These are phyloP conservation scores for Kwoniella heveanensis DNA, from an alignment of 768 basidiomycete genomes.

Conservation along the genomic window DNA sequence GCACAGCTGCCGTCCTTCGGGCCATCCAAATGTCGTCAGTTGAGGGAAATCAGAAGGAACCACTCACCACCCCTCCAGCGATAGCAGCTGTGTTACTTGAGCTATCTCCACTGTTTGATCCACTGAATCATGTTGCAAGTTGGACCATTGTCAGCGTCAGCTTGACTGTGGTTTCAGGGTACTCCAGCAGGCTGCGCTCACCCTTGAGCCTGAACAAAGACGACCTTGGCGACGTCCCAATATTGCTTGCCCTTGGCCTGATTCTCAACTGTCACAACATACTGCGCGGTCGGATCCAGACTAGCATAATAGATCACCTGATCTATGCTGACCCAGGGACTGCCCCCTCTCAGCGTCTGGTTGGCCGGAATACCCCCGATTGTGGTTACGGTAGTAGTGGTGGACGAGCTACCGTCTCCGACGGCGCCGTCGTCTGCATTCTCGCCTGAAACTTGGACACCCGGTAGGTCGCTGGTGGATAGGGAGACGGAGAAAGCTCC, in stretches of 20 bases:
- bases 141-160: background rate
- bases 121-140: too few relatives aligned
- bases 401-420: background rate
- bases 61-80: slow-evolving; percentile 14
- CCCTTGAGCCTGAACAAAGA: slow-evolving; percentile 16
- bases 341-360: slow-evolving; percentile 1
- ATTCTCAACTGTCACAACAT: slow-evolving; percentile 16
- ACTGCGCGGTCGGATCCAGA: slow-evolving; percentile 9
- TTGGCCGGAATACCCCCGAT: slow-evolving; percentile 3
- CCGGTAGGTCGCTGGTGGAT: background rate
- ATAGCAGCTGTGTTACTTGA: slow-evolving; percentile 15
- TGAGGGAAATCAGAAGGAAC: background rate
- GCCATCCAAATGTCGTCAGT: too few relatives aligned
- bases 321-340: slow-evolving; percentile 14
- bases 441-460: slow-evolving; percentile 4
- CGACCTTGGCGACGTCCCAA: slow-evolving; percentile 14
- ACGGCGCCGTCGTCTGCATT: background rate
- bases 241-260: slow-evolving; percentile 2
- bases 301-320: slow-evolving; percentile 21
- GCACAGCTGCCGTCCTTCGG: too few relatives aligned
- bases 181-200: background rate
- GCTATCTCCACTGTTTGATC: too few relatives aligned
- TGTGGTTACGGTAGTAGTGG: slow-evolving; percentile 2
- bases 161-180: too few relatives aligned
- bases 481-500: slow-evolving; percentile 1